Base-by-base conservation (phyloP, 495 filamentous ascomycete species). In the Penicillium daleae region DNA sequence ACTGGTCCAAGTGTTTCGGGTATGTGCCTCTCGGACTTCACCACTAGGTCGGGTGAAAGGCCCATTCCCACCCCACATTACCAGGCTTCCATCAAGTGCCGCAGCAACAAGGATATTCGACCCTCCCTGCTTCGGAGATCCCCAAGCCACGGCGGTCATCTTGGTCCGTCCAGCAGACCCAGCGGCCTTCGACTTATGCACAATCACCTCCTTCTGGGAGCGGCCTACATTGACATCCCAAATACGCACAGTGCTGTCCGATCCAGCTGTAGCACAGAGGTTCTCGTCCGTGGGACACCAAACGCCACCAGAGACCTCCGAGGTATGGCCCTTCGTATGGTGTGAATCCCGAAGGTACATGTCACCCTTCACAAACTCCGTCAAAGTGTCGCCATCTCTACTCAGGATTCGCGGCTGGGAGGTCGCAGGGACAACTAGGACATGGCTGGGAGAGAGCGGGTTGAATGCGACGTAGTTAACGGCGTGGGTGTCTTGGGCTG, bases 311-410 rank as follows among this genome's bases (percentile, higher is more conserved):
- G 91, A 90, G 31, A 96, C 87, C 75, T 96, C 95, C 1, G 93
- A 91, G 40, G 97, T 86, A 71, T 99, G 95, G 0, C 95, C 95
- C 70, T 97, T 98, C 0, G 95, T 99, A 71, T 97, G 92, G 72
- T 97, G 83, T 85, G 97, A 92, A 70, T 99, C 96, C 40, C 95
- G 85, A 59, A 99, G 77, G 71, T 99, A 99, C 94, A 97, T 97
- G 70, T 99, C 95, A 22, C 95, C 95, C 76, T 99, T 99, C 57
- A 90, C 87, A 64, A 96, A 97, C 73, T 97, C 92, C 2, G 89
- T 87, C 13, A 93, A 59, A 10, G 88, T 82, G 40, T 93, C 92
- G 8, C 95, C 95, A 79, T 99, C 94, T 64, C 95, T 87, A 68
- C 84, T 89, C 68, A 97, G 81, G 46, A 99, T 87, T 73, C 91